Percentiles rank a stretch among this genome's conserved stretches.
These are phyloP conservation scores for Exophiala mesophila DNA, from an alignment of 2,329 filamentous ascomycete species.

Conservation along the genomic window DNA sequence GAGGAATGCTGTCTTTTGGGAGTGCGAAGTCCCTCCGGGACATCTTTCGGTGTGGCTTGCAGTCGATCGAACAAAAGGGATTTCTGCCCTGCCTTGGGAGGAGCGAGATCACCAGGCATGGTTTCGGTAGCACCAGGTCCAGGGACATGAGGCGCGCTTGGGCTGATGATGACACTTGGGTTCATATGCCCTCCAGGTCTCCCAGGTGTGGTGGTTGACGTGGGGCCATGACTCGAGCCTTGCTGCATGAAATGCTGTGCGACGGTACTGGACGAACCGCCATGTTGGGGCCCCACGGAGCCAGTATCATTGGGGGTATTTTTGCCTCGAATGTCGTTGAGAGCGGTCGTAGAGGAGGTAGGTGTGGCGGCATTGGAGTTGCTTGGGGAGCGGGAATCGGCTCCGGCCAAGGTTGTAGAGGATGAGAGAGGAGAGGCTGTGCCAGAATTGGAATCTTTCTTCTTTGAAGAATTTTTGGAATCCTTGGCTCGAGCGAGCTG, in stretches of 20 bases:
- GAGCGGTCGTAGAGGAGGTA: slow-evolving; percentile 79
- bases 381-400: slow-evolving; percentile 51
- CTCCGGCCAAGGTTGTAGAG: slow-evolving; percentile 39
- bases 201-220: slow-evolving; percentile 52
- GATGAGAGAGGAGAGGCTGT: slow-evolving; percentile 71
- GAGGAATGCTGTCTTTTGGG: slow-evolving; percentile 97
- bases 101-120: slow-evolving; percentile 94
- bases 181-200: slow-evolving; percentile 61
- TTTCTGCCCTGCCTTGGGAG: slow-evolving; percentile 87
- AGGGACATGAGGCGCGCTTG: slow-evolving; percentile 90
- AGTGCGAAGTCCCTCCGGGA: slow-evolving; percentile 89
- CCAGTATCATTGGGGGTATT: slow-evolving; percentile 50
- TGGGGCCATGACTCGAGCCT: slow-evolving; percentile 45
- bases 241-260: slow-evolving; percentile 35
- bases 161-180: slow-evolving; percentile 90
- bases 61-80: slow-evolving; percentile 82
- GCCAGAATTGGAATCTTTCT: slow-evolving; percentile 58
- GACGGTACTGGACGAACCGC: slow-evolving; percentile 23
- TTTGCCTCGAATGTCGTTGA: slow-evolving; percentile 83
- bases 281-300: slow-evolving; percentile 21
- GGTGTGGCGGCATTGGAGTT: slow-evolving; percentile 66
- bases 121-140: slow-evolving; percentile 92
- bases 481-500: slow-evolving; percentile 91
- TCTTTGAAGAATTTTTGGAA: slow-evolving; percentile 72
- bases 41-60: slow-evolving; percentile 91